Conservation (phyloP, 176 grass and related monocot species). For the Alloteropsis semialata region DNA sequence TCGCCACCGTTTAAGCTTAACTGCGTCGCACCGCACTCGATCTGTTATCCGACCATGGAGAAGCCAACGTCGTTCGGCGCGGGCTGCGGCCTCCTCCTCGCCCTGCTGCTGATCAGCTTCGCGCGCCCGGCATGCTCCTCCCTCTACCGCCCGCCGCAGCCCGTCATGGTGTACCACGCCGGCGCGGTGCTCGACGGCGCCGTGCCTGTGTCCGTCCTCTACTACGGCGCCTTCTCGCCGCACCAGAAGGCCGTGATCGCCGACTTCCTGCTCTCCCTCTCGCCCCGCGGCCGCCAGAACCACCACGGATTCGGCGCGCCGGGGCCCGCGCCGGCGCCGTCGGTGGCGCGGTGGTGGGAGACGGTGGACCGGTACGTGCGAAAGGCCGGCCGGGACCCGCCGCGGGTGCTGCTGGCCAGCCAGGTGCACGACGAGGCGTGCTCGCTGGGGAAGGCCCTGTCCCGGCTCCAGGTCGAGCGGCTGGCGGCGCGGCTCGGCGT, state of each 20-base stretch:
- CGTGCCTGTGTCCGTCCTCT: slow-evolving; percentile 75
- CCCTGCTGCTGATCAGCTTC: slow-evolving; percentile 7
- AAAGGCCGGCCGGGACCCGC: slow-evolving; percentile 42
- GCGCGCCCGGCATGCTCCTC: slow-evolving; percentile 37
- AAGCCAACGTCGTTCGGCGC: background rate
- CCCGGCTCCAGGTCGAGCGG: slow-evolving; percentile 38
- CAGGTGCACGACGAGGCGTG: slow-evolving; percentile 58
- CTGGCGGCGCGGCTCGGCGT: slow-evolving; percentile 69
- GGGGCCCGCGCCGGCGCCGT: slow-evolving; percentile 13
- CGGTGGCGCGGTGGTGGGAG: slow-evolving; percentile 72
- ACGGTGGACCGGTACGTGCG: slow-evolving; percentile 77
- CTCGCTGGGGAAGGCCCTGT: slow-evolving; percentile 53
- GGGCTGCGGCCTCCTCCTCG: slow-evolving; percentile 1
- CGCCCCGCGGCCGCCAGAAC: slow-evolving; percentile 18
- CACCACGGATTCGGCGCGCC: slow-evolving; percentile 23
- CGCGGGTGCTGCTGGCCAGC: slow-evolving; percentile 70
- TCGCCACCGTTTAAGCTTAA: background rate
- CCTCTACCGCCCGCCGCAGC: slow-evolving; percentile 52
- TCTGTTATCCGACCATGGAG: background rate
- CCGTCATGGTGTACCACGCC: slow-evolving; percentile 62
- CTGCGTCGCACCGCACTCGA: background rate
- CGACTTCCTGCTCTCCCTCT: slow-evolving; percentile 81
- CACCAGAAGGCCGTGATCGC: slow-evolving; percentile 62
- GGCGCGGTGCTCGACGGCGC: slow-evolving; percentile 59
- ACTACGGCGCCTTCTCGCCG: slow-evolving; percentile 78